Conservation (phyloP, 306 rosid species). For the Gastrolobium villosum region DNA sequence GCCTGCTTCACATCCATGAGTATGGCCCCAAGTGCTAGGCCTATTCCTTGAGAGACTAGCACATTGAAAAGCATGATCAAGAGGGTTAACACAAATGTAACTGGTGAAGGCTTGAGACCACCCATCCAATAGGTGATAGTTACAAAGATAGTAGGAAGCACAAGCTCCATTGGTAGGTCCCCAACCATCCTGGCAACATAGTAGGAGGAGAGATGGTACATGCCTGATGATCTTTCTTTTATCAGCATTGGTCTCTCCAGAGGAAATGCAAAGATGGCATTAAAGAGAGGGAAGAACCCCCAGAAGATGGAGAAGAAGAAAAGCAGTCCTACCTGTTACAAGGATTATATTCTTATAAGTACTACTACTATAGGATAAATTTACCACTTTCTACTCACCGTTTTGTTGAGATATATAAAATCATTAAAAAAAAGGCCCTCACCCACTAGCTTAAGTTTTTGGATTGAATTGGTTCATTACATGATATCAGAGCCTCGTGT, state of each 20-base stretch:
- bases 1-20: slow-evolving; percentile 90
- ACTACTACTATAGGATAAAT: not conserved
- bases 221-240: slow-evolving; percentile 87
- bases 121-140: slow-evolving; percentile 90
- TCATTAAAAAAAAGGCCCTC: too few relatives aligned
- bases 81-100: slow-evolving; percentile 72
- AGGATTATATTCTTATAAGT: slow-evolving; percentile 13
- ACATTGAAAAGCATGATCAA: slow-evolving; percentile 78
- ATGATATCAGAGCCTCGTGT: too few relatives aligned
- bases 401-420: too few relatives aligned
- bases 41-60: slow-evolving; percentile 87
- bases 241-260: slow-evolving; percentile 81
- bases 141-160: slow-evolving; percentile 82
- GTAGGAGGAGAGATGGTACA: slow-evolving; percentile 93
- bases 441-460: too few relatives aligned
- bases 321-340: slow-evolving; percentile 81
- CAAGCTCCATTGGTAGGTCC: slow-evolving; percentile 92
- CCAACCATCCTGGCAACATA: slow-evolving; percentile 78
- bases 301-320: slow-evolving; percentile 95
- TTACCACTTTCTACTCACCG: not conserved
- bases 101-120: slow-evolving; percentile 78
- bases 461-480: too few relatives aligned
- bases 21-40: slow-evolving; percentile 90
- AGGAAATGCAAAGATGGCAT: slow-evolving; percentile 86
- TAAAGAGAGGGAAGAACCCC: slow-evolving; percentile 93